Base-by-base conservation (phyloP, 2,329 filamentous ascomycete species). In the Monilinia polystroma region DNA sequence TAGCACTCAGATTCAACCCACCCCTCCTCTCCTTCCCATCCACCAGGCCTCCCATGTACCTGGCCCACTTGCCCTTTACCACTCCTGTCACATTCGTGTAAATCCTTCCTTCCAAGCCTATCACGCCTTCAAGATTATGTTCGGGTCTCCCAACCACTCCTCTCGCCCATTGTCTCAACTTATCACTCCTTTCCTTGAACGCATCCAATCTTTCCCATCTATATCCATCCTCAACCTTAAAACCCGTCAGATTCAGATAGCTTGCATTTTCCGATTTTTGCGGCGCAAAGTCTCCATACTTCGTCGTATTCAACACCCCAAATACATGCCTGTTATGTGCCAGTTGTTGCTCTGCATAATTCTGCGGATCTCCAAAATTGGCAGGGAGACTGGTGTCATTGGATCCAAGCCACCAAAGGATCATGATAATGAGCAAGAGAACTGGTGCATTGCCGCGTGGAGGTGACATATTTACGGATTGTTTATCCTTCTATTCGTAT, bases 241-340 rank as follows among this genome's bases (percentile, higher is more conserved):
- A 88, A 0, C 94, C 94, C 2, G 91, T 91, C 63, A 97, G 80
- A 72, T 92, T 92, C 68, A 93, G 78, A 69, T 83, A 88, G 32
- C 78, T 80, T 14, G 64, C 70, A 38, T 63, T 12, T 47, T 72
- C 71, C 45, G 66, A 65, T 4, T 56, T 38, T 12, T 72, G 75
- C 14, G 85, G 86, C 20, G 78, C 72, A 74, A 89, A 89, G 75
- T 88, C 85, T 60, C 84, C 84, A 86, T 86, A 89, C 69, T 73
- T 76, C 23, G 85, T 85, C 66, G 76, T 77, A 73, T 87, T 87
- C 52, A 89, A 77, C 23, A 85, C 77, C 60, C 79, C 76, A 68
- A 85, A 83, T 2, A 84, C 81, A 66, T 81, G 76, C 53, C 81
- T 80, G 69, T 86, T 84, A 51, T 81, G 80, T n/a, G 76, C 77